Evolutionary conservation across 2,329 filamentous ascomycete genomes (phyloP).

Genomic region (Trichoderma sp.): DNA sequence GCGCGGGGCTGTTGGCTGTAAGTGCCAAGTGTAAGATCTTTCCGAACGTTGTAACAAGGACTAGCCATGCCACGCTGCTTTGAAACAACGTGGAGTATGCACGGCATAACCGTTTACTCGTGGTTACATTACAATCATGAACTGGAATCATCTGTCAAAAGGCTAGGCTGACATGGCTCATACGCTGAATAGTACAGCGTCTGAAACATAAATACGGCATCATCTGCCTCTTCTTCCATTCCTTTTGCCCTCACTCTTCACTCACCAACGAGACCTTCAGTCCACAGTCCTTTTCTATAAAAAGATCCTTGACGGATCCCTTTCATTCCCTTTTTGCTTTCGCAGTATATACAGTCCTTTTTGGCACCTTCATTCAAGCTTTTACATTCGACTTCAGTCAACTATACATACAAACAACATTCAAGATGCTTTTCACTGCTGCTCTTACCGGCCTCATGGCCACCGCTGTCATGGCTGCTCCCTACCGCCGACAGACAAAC

Average conservation of each 20-base stretch:
- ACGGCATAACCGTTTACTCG: background rate
- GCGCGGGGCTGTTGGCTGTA: background rate
- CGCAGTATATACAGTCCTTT: background rate
- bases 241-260: background rate
- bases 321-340: constrained; percentile 8
- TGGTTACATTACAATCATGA: background rate
- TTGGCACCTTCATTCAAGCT: background rate
- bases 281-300: background rate
- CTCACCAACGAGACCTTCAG: background rate
- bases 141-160: background rate
- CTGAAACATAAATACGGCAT: background rate
- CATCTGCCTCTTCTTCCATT: background rate
- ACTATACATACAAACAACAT: background rate
- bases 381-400: background rate
- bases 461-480: constrained; percentile 27
- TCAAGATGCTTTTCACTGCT: constrained; percentile 29
- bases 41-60: background rate
- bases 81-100: background rate
- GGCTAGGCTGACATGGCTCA: background rate
- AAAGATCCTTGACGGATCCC: constrained; percentile 11
- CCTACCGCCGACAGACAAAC: constrained; percentile 23
- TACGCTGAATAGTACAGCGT: background rate
- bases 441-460: constrained; percentile 32
- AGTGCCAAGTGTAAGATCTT: background rate
- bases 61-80: background rate